These are phyloP conservation scores for Puya raimondii DNA, from an alignment of 176 grass and related monocot species.

Conservation along the genomic window DNA sequence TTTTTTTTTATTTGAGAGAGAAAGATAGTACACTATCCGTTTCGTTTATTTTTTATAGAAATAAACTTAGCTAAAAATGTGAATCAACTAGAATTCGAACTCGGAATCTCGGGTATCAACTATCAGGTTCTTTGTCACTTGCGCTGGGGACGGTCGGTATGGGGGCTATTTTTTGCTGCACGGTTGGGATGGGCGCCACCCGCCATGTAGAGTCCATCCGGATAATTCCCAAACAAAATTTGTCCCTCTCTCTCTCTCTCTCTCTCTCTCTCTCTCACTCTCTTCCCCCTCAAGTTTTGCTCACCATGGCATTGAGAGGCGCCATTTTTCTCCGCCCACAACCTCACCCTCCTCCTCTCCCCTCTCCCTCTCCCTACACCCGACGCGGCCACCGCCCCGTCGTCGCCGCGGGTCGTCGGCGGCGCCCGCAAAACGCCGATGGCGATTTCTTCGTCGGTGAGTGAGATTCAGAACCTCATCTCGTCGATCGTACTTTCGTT, in stretches of 20 bases:
- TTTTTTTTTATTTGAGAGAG: too few relatives aligned
- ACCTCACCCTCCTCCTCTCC: background rate
- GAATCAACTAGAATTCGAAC: too few relatives aligned
- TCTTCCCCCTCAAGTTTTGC: background rate
- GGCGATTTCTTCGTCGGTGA: constrained; percentile 71
- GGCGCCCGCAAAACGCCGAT: constrained; percentile 43
- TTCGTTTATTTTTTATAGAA: too few relatives aligned
- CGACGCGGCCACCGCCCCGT: constrained; percentile 8
- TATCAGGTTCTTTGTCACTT: too few relatives aligned
- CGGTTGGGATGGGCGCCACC: too few relatives aligned
- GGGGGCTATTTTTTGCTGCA: too few relatives aligned
- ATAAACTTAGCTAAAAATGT: too few relatives aligned
- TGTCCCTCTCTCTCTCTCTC: background rate
- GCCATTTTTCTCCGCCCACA: background rate
- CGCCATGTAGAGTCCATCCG: too few relatives aligned
- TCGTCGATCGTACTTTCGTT: background rate
- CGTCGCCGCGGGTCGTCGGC: constrained; percentile 5
- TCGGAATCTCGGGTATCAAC: too few relatives aligned
- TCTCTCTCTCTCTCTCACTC: background rate
- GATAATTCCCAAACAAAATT: too few relatives aligned
- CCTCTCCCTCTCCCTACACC: background rate
- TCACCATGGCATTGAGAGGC: background rate
- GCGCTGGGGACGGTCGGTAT: too few relatives aligned
- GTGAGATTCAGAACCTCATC: constrained; percentile 21
- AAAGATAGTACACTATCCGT: too few relatives aligned